These are phyloP conservation scores for Ogataea naganishii DNA, from an alignment of 805 yeast genomes.

Conservation along the genomic window DNA sequence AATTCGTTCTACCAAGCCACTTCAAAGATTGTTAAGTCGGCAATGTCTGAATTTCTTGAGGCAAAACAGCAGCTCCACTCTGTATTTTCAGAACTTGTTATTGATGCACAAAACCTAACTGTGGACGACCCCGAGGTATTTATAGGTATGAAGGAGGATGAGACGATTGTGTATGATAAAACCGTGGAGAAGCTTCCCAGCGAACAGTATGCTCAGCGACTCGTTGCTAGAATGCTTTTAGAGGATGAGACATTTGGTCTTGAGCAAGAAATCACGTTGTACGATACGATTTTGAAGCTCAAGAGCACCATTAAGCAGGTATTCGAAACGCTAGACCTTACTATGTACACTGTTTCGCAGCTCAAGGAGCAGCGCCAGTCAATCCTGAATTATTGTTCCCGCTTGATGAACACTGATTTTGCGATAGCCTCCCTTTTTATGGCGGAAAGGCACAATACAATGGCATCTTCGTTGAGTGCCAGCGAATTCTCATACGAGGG, in stretches of 20 bases:
- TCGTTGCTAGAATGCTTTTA: constrained; percentile 37
- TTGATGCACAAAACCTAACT: constrained; percentile 64
- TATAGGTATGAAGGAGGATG: constrained; percentile 51
- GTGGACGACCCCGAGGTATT: constrained; percentile 71
- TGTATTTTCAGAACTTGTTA: constrained; percentile 43
- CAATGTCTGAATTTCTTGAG: constrained; percentile 62
- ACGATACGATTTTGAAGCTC: constrained; percentile 23
- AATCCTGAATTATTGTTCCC: constrained; percentile 61
- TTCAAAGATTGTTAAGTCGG: constrained; percentile 28
- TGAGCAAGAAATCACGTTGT: constrained; percentile 25
- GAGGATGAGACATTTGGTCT: constrained; percentile 22
- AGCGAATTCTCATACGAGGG: constrained; percentile 27
- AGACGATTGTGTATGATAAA: constrained; percentile 32
- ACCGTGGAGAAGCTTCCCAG: constrained; percentile 29
- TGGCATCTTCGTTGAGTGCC: constrained; percentile 19
- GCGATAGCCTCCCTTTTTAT: constrained; percentile 46
- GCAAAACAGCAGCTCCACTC: constrained; percentile 68
- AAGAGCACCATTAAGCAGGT: constrained; percentile 29
- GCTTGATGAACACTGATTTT: constrained; percentile 70
- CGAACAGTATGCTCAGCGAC: constrained; percentile 39
- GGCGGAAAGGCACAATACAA: constrained; percentile 32
- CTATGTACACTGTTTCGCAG: constrained; percentile 38
- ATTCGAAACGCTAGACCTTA: constrained; percentile 24
- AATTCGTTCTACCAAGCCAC: constrained; percentile 25
- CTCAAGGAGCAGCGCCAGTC: constrained; percentile 65